Evolutionary conservation across 176 grass and related monocot genomes (phyloP).

Genomic region (Phragmites australis): DNA sequence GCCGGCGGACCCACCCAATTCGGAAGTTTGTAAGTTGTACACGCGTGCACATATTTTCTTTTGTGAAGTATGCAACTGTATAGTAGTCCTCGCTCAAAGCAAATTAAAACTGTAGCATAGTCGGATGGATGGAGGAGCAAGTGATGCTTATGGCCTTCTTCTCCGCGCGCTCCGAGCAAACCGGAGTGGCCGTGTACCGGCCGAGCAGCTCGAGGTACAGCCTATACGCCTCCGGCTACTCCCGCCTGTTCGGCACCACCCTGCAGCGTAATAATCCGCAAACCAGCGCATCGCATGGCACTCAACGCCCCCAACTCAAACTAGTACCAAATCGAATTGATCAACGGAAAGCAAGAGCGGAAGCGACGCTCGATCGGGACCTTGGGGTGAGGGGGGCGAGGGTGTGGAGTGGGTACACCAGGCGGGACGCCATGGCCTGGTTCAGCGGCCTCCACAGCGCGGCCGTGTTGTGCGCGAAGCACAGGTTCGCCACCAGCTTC

Average conservation of each 20-base stretch:
- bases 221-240: constrained; percentile 62
- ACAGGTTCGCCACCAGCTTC: constrained; percentile 52
- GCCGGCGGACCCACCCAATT: too few species aligned
- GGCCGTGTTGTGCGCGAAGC: constrained; percentile 58
- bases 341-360: not conserved
- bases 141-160: constrained; percentile 30
- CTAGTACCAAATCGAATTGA: not conserved
- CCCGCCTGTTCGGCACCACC: constrained; percentile 53
- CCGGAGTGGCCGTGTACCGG: constrained; percentile 40
- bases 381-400: constrained; percentile 66
- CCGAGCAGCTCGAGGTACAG: constrained; percentile 66
- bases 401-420: constrained; percentile 47
- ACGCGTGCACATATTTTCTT: too few species aligned
- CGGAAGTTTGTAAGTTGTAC: too few species aligned
- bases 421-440: constrained; percentile 66
- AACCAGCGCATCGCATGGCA: not conserved
- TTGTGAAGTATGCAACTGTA: too few species aligned
- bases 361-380: constrained; percentile 9
- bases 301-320: not conserved
- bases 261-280: constrained; percentile 20
- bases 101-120: too few species aligned
- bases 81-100: too few species aligned
- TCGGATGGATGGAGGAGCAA: constrained; percentile 1
- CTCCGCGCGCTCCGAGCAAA: constrained; percentile 22
- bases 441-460: constrained; percentile 71